Evolutionary conservation across 805 yeast species (phyloP).

Genomic region (Candida sakaeoensis): DNA sequence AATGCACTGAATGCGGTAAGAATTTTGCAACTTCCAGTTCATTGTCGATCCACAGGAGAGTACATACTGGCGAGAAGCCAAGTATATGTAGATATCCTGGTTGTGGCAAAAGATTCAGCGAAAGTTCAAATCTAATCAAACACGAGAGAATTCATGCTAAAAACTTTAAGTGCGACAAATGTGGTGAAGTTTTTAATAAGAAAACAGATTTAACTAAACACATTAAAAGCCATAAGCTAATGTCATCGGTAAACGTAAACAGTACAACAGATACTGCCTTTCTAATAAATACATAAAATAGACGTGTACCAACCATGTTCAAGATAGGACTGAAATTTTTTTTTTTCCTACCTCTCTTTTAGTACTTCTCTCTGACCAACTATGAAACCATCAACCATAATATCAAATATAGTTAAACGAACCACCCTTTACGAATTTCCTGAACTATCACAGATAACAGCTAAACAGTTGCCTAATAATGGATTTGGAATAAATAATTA

Average conservation of each 20-base stretch:
- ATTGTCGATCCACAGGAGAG: slow-evolving; percentile 75
- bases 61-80: slow-evolving; percentile 91
- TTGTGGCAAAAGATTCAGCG: slow-evolving; percentile 83
- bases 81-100: slow-evolving; percentile 73
- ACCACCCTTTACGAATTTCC: slow-evolving; percentile 19
- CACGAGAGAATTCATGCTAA: slow-evolving; percentile 78
- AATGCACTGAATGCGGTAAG: slow-evolving; percentile 71
- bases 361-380: neutral
- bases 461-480: slow-evolving; percentile 25
- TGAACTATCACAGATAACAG: slow-evolving; percentile 20
- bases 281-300: neutral
- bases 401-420: neutral
- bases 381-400: slow-evolving; percentile 5
- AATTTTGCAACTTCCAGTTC: slow-evolving; percentile 79
- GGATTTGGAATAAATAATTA: slow-evolving; percentile 39
- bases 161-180: slow-evolving; percentile 45
- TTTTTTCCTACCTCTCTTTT: neutral
- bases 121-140: slow-evolving; percentile 82
- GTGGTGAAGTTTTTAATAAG: slow-evolving; percentile 50
- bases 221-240: slow-evolving; percentile 12
- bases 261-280: too few species aligned
- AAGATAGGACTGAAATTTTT: neutral
- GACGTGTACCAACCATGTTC: neutral
- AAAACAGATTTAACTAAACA: slow-evolving; percentile 15
- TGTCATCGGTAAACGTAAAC: neutral